Conservation (phyloP, 2,329 filamentous ascomycete species). For the Arthrinium puccinioides region DNA sequence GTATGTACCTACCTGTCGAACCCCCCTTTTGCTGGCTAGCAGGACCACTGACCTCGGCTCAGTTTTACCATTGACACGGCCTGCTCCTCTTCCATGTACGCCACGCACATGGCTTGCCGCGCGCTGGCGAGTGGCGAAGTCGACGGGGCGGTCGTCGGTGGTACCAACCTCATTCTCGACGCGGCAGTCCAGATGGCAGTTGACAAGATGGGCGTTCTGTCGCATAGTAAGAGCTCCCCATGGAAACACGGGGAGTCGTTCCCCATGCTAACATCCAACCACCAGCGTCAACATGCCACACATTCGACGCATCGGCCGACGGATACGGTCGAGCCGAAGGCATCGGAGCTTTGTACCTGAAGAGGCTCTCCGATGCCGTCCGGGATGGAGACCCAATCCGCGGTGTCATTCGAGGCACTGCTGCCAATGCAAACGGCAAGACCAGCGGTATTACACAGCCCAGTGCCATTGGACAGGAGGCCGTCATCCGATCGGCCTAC, state of each 20-base stretch:
- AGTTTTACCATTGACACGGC: conserved; percentile 22
- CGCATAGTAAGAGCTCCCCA: too few species aligned
- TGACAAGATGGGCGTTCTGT: conserved; percentile 23
- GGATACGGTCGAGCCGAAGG: conserved; percentile 47
- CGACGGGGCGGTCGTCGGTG: conserved; percentile 14
- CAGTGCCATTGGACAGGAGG: conserved; percentile 11
- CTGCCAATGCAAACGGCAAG: conserved; percentile 14
- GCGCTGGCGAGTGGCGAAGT: conserved; percentile 12
- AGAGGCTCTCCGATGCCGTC: conserved; percentile 6
- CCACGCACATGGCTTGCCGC: conserved; percentile 10
- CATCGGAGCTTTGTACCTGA: conserved; percentile 26
- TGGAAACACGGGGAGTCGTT: too few species aligned
- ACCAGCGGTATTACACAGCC: conserved; percentile 14
- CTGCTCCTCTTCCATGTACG: conserved; percentile 21
- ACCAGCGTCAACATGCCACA: conserved; percentile 31
- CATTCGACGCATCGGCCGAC: conserved; percentile 35
- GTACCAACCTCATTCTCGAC: conserved; percentile 13
- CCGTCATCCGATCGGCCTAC: conserved; percentile 14
- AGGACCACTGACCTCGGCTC: neutral
- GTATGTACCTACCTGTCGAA: conserved; percentile 1
- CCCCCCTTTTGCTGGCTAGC: neutral
- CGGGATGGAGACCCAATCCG: conserved; percentile 7
- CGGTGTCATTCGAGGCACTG: conserved; percentile 11
- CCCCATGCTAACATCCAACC: too few species aligned
- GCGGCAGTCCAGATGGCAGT: conserved; percentile 12